Base-by-base conservation (phyloP, 2,329 filamentous ascomycete species). In the Neodidymelliopsis sp. region DNA sequence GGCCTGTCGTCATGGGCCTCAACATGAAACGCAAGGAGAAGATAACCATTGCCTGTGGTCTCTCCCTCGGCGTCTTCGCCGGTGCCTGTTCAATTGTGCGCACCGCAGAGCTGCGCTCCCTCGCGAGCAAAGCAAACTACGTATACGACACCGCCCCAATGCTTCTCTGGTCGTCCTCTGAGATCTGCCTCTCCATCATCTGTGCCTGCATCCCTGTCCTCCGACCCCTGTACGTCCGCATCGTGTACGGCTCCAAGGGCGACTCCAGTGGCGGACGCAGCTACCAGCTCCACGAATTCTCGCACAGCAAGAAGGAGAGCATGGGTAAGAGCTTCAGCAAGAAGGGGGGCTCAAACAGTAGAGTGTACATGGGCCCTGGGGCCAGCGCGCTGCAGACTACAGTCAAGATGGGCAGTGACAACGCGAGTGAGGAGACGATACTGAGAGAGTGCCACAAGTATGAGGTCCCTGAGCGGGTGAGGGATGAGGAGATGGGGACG, bases 121-220 rank as follows among this genome's bases (percentile, higher is more conserved):
- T 70, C n/a, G 59, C 60, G 9, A 65, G 62, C 6, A 38, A 59
- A 12, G 44, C 56, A 13, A 67, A 69, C 53, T 70, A 70, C 38
- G 64, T 68, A 23, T 65, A 69, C 50, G 65, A 68, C 38, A 69
- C 64, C 7, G 49, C 65, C 2, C 62, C 59, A 25, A 67, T 66
- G 56, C 60, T 68, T 12, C 53, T 70, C 6, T 70, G 65, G 66
- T 69, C 66, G 4, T 62, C 60, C 6, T 69, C 66, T n/a, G 64
- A 77, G 57, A 60, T 78, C 41, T 75, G 75, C 43, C 81, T 79
- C 37, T 78, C 75, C 9, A 75, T 79, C 27, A 77, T 73, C 10
- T 81, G 76, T 20, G 79, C 78, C 49, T 80, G 83, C 67, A 81
- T 82, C 59, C 81, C 81, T 5, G 61, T 67, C 20, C 57, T 70